Conservation (phyloP, 108 stramenopile species). For the Skeletonema grethae region DNA sequence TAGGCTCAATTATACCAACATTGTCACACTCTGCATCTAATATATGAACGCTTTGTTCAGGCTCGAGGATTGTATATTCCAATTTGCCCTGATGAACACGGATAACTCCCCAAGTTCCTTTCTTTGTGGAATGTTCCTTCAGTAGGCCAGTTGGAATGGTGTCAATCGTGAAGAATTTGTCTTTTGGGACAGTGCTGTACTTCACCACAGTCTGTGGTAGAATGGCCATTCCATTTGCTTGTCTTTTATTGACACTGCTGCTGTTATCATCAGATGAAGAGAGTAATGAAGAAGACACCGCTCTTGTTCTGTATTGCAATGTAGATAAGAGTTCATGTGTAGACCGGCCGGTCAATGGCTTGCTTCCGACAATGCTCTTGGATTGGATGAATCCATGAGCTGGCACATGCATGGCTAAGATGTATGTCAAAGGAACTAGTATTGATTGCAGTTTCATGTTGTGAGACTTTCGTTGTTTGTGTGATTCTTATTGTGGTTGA, state of each 20-base stretch:
- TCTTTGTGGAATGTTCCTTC: constrained; percentile 57
- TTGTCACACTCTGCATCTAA: constrained; percentile 18
- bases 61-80: constrained; percentile 47
- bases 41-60: constrained; percentile 21
- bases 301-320: neutral
- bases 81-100: constrained; percentile 41
- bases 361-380: neutral
- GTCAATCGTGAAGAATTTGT: constrained; percentile 35
- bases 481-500: neutral
- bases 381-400: constrained; percentile 4
- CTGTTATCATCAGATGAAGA: neutral
- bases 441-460: neutral
- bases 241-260: neutral
- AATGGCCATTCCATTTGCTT: constrained; percentile 44
- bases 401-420: neutral
- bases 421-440: neutral
- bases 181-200: constrained; percentile 49
- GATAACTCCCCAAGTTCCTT: constrained; percentile 66
- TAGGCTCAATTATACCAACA: constrained; percentile 55
- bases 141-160: constrained; percentile 50
- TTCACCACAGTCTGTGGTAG: constrained; percentile 51
- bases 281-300: neutral
- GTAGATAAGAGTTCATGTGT: neutral
- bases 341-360: neutral
- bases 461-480: neutral